A percentile compares a stretch with the other conserved stretches of the same genome.
These are phyloP conservation scores for Pichia sp. DNA, from an alignment of 1,139 yeast genomes.

Conservation along the genomic window DNA sequence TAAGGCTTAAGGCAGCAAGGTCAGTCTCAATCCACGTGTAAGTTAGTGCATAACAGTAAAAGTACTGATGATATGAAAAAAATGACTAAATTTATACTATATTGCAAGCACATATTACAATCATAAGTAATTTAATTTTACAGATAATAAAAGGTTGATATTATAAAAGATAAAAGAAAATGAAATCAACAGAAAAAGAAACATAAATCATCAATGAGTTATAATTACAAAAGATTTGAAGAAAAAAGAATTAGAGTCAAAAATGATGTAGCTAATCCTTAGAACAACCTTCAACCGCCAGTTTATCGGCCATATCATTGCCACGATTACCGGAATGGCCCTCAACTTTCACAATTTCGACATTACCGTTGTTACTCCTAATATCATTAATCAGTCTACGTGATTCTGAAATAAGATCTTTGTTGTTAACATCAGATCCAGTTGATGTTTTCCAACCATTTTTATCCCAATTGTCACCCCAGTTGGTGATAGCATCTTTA, in stretches of 20 bases:
- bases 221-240: no score
- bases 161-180: no score
- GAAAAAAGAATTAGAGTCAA: not conserved
- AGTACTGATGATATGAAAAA: no score
- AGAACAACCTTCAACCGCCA: conserved; percentile 62
- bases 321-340: conserved; percentile 71
- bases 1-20: no score
- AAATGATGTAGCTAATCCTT: not conserved
- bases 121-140: no score
- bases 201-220: no score
- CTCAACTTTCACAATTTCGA: conserved; percentile 46
- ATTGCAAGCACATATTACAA: no score
- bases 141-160: no score
- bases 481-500: conserved; percentile 40
- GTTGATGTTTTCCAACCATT: conserved; percentile 46
- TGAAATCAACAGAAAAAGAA: no score
- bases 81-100: no score
- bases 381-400: conserved; percentile 21
- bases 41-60: no score
- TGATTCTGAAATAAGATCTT: conserved; percentile 40
- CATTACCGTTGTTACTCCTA: conserved; percentile 1
- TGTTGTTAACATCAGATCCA: conserved; percentile 45
- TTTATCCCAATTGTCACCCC: conserved; percentile 48
- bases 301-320: conserved; percentile 68
- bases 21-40: no score